Evolutionary conservation across 345 rosid genomes (phyloP).

Genomic region (Capsella bursapastoris): DNA sequence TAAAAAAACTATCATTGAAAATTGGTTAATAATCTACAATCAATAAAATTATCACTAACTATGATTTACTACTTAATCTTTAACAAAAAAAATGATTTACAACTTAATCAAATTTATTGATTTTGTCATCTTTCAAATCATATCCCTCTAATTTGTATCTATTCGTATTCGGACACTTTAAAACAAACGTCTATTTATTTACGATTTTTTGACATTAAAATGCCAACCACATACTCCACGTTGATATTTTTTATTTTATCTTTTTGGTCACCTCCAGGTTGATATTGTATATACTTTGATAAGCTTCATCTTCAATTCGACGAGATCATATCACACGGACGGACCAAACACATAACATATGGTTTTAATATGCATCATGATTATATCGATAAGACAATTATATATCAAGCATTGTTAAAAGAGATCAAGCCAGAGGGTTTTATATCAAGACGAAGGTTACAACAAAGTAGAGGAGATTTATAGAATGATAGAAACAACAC

Average conservation of each 20-base stretch:
- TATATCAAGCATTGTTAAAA: slow-evolving; percentile 10
- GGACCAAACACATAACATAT: background rate
- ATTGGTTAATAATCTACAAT: background rate
- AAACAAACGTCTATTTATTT: background rate
- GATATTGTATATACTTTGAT: background rate
- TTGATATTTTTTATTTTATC: background rate
- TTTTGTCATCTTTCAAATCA: background rate
- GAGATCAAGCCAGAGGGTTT: background rate
- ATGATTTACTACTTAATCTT: background rate
- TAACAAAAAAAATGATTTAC: no score
- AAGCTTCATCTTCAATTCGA: slow-evolving; percentile 11
- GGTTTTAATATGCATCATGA: background rate
- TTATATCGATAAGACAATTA: slow-evolving; percentile 3
- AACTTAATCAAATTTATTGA: background rate
- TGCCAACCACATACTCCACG: slow-evolving; percentile 1
- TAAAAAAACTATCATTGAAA: no score
- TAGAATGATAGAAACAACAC: slow-evolving; percentile 23
- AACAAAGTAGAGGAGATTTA: slow-evolving; percentile 19
- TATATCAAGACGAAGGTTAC: slow-evolving; percentile 15
- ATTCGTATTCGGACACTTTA: background rate
- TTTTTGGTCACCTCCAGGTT: background rate
- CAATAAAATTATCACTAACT: no score
- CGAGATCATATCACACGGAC: background rate
- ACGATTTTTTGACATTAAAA: background rate
- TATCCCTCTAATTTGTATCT: background rate